phyloP scores from a whole-genome alignment of 257 asterid species.

The Capsicum baccatum region DNA sequence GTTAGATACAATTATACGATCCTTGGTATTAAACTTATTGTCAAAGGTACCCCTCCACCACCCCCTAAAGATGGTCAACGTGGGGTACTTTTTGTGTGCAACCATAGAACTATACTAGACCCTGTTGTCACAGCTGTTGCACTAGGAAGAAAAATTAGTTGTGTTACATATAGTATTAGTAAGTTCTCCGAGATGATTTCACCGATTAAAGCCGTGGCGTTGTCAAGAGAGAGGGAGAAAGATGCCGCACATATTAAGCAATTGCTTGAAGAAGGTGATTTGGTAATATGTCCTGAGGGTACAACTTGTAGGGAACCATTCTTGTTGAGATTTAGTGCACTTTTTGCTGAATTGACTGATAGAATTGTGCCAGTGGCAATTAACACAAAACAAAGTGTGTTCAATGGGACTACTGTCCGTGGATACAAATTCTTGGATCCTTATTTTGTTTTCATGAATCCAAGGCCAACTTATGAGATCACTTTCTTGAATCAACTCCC shows the following conservation, averaged over 20 bases:
- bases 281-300: constrained; percentile 89
- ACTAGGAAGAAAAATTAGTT: constrained; percentile 81
- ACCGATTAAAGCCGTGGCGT: constrained; percentile 81
- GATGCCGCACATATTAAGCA: constrained; percentile 73
- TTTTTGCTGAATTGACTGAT: constrained; percentile 84
- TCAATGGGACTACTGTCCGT: constrained; percentile 79
- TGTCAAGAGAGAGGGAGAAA: constrained; percentile 78
- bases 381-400: constrained; percentile 64
- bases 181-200: constrained; percentile 76
- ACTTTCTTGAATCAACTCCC: constrained; percentile 77
- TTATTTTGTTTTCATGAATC: constrained; percentile 90
- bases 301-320: constrained; percentile 89
- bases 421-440: constrained; percentile 78
- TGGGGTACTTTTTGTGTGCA: constrained; percentile 83
- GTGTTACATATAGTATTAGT: constrained; percentile 87
- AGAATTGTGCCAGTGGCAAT: constrained; percentile 91
- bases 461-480: constrained; percentile 79
- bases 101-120: constrained; percentile 86
- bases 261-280: constrained; percentile 72
- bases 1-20: constrained; percentile 62
- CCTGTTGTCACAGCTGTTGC: constrained; percentile 86
- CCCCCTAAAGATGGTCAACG: constrained; percentile 62
- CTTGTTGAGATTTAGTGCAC: constrained; percentile 79
- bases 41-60: constrained; percentile 86
- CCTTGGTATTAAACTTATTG: constrained; percentile 74